phyloP scores from a whole-genome alignment of 441 rosid genomes.

The Croton setiger region DNA sequence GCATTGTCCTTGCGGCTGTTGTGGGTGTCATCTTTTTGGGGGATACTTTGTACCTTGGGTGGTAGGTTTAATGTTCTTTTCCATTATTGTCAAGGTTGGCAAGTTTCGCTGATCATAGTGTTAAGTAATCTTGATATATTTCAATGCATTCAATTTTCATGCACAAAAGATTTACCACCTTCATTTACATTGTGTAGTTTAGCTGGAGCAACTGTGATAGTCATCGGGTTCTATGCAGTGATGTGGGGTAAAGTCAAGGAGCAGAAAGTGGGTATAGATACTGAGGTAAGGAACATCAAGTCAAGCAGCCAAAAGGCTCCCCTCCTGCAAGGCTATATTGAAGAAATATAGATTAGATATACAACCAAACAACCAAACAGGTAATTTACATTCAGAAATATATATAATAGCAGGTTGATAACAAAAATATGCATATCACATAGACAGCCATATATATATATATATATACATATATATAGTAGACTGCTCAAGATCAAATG shows the following conservation, averaged over 20 bases:
- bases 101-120: constrained; percentile 8
- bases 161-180: not conserved
- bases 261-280: constrained; percentile 21
- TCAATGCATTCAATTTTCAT: not conserved
- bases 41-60: constrained; percentile 53
- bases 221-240: constrained; percentile 44
- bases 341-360: constrained; percentile 23
- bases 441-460: not conserved
- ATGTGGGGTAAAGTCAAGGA: constrained; percentile 59
- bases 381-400: constrained; percentile 19
- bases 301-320: constrained; percentile 33
- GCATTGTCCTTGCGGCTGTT: constrained; percentile 44
- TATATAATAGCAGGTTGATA: too few species aligned
- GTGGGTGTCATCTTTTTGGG: constrained; percentile 44
- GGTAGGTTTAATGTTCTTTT: constrained; percentile 29
- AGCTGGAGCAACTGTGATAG: constrained; percentile 46
- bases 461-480: not conserved
- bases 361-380: constrained; percentile 16
- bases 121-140: not conserved
- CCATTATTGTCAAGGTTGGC: not conserved
- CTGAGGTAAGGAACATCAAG: constrained; percentile 12
- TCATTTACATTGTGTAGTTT: constrained; percentile 31
- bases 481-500: not conserved
- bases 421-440: not conserved
- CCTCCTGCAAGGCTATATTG: constrained; percentile 34